phyloP scores from a whole-genome alignment of 768 basidiomycete species.

The Phlegmacium glaucopus region DNA sequence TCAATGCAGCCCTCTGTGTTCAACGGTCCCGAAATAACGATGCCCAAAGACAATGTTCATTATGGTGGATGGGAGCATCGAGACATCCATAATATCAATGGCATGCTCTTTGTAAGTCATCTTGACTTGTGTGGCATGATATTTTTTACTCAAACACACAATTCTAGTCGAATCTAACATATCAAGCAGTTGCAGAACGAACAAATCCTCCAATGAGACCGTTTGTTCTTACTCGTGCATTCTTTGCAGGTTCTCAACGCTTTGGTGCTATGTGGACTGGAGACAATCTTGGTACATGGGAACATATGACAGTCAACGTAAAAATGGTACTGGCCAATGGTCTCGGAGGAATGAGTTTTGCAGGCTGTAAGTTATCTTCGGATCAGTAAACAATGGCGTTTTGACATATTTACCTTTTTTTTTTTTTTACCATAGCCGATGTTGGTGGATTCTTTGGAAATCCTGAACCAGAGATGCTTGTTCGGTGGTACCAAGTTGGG shows the following conservation, averaged over 20 bases:
- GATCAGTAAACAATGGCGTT: neutral
- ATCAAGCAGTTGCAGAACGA: constrained; percentile 73
- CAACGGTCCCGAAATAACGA: constrained; percentile 93
- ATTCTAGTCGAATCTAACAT: constrained; percentile 76
- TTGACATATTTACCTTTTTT: neutral
- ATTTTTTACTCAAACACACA: neutral
- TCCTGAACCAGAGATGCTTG: constrained; percentile 90
- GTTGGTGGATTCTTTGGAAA: constrained; percentile 99
- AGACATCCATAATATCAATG: constrained; percentile 96
- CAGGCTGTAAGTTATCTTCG: constrained; percentile 67
- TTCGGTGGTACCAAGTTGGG: constrained; percentile 97
- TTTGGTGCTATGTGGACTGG: constrained; percentile 99
- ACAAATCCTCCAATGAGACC: constrained; percentile 77
- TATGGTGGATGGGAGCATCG: constrained; percentile 97
- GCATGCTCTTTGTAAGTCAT: constrained; percentile 81
- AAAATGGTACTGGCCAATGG: constrained; percentile 91
- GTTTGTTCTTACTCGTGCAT: constrained; percentile 93
- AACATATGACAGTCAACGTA: constrained; percentile 90
- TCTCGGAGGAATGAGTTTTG: constrained; percentile 88
- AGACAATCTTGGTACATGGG: constrained; percentile 97
- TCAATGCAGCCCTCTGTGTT: constrained; percentile 80
- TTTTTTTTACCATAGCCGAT: constrained; percentile 59
- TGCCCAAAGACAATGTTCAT: constrained; percentile 69
- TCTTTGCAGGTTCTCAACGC: constrained; percentile 94
- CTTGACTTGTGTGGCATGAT: neutral